These are phyloP conservation scores for Anthoceros angustus DNA, from an alignment of 225 moss, liverwort and hornwort species.

Conservation along the genomic window DNA sequence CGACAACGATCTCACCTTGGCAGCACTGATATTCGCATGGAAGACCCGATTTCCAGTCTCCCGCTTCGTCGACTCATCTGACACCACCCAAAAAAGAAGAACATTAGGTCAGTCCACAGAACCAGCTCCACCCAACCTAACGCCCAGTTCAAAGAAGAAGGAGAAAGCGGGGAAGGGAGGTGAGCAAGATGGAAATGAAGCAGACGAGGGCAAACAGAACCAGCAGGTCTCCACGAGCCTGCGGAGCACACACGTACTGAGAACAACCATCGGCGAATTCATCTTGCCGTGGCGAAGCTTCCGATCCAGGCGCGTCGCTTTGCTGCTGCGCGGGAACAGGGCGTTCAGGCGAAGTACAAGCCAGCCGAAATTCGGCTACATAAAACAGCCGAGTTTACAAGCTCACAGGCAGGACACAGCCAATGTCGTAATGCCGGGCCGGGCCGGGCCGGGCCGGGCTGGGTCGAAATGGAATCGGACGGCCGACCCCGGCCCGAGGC, in stretches of 20 bases:
- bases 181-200: neutral
- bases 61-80: constrained; percentile 74
- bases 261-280: constrained; percentile 75
- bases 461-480: no score
- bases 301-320: no score
- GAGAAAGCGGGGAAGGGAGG: neutral
- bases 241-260: constrained; percentile 26
- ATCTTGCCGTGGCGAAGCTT: constrained; percentile 13
- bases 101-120: neutral
- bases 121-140: neutral
- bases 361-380: no score
- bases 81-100: neutral
- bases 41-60: constrained; percentile 70
- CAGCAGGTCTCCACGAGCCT: neutral
- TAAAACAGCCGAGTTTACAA: no score
- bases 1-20: constrained; percentile 27
- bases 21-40: constrained; percentile 71
- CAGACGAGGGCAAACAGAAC: neutral
- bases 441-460: no score
- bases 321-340: no score
- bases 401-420: no score
- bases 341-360: no score
- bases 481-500: no score
- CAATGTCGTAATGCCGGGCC: no score
- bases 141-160: neutral